Evolutionary conservation across 1,284 basidiomycete species (phyloP).

Genomic region (Sporisorium iseilematis-ciliati): DNA sequence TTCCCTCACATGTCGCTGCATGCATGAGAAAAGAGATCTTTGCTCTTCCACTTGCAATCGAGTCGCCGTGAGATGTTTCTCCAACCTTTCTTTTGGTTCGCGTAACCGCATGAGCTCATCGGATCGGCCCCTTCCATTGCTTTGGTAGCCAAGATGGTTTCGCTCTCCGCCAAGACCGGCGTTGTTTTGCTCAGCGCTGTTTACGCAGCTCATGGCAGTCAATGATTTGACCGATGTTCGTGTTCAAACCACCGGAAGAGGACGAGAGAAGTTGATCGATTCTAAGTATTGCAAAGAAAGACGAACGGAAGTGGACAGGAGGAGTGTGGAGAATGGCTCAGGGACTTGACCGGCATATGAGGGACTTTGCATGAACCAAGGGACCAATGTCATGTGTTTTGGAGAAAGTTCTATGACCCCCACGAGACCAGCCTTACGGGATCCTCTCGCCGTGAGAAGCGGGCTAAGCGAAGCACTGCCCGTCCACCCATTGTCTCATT

Average conservation of each 20-base stretch:
- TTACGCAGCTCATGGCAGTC: not conserved
- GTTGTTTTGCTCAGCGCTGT: not conserved
- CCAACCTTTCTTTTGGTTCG: constrained; percentile 21
- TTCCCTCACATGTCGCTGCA: constrained; percentile 8
- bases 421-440: constrained; percentile 4
- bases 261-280: not conserved
- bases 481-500: constrained; percentile 4
- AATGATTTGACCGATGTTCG: not conserved
- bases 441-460: not conserved
- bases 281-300: not conserved
- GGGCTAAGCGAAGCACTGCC: constrained; percentile 4
- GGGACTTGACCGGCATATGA: constrained; percentile 22
- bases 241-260: not conserved
- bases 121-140: constrained; percentile 1
- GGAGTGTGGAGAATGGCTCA: not conserved
- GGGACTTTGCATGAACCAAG: constrained; percentile 16
- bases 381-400: constrained; percentile 45
- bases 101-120: constrained; percentile 13
- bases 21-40: constrained; percentile 9
- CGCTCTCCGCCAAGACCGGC: constrained; percentile 4
- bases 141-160: not conserved
- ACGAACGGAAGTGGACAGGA: not conserved
- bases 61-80: constrained; percentile 47
- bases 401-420: constrained; percentile 5
- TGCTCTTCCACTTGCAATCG: constrained; percentile 16